These are phyloP conservation scores for Calonectria naviculata DNA, from an alignment of 2,329 filamentous ascomycete genomes.

Conservation along the genomic window DNA sequence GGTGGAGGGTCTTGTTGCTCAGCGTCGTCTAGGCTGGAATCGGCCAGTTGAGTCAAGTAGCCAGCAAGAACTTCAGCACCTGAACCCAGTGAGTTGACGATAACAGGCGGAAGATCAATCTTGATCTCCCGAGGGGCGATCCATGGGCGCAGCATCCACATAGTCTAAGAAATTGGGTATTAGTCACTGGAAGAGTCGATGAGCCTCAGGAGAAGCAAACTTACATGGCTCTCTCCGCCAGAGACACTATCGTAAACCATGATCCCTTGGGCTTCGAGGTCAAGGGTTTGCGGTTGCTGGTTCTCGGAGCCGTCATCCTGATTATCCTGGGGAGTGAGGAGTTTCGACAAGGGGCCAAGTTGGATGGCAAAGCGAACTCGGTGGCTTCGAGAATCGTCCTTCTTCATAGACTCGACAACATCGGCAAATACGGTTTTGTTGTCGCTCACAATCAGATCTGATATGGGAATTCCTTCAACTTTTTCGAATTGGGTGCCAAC, in stretches of 20 bases:
- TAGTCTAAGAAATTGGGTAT: constrained; percentile 71
- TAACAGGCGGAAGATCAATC: constrained; percentile 88
- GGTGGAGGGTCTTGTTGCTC: constrained; percentile 84
- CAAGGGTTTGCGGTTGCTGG: constrained; percentile 63
- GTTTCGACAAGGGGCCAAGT: constrained; percentile 75
- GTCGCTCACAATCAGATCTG: constrained; percentile 81
- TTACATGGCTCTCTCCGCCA: constrained; percentile 89
- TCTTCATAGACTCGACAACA: constrained; percentile 87
- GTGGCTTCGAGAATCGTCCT: constrained; percentile 92
- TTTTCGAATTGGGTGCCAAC: constrained; percentile 81
- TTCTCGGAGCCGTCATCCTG: constrained; percentile 52
- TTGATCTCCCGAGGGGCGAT: constrained; percentile 91
- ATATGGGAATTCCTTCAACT: constrained; percentile 81
- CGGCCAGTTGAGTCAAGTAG: constrained; percentile 90
- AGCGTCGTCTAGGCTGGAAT: constrained; percentile 81
- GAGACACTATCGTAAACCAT: constrained; percentile 95
- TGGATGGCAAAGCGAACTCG: constrained; percentile 84
- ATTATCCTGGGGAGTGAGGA: constrained; percentile 60
- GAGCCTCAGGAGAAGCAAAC: constrained; percentile 48
- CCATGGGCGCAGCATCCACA: constrained; percentile 99
- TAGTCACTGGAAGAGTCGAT: constrained; percentile 32
- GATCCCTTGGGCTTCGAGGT: constrained; percentile 96
- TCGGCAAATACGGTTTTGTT: constrained; percentile 85
- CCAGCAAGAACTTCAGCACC: constrained; percentile 95
- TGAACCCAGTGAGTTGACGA: constrained; percentile 93